A percentile compares a stretch with the other conserved stretches of the same genome.
Conservation (phyloP, 345 rosid genomes). For the Geranium rotundifolium region DNA sequence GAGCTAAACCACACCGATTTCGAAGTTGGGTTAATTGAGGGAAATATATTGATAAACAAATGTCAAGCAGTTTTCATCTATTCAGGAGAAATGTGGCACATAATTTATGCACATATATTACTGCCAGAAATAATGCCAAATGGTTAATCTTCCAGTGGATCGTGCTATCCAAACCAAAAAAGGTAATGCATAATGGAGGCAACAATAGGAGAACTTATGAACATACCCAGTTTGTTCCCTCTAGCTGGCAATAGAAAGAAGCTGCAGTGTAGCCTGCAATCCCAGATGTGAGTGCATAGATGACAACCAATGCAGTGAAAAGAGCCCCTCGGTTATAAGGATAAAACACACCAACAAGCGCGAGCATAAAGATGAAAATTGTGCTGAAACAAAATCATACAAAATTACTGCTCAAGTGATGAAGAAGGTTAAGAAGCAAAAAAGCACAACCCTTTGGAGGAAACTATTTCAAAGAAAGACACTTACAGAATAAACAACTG, state of each 20-base stretch:
- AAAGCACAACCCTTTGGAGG: neutral
- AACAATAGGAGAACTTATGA: too few species aligned
- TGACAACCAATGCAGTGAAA: slow-evolving; percentile 37
- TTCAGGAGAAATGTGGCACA: too few species aligned
- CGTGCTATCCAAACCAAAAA: too few species aligned
- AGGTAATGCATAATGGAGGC: too few species aligned
- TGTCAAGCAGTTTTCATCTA: too few species aligned
- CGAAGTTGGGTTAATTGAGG: too few species aligned
- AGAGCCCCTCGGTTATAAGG: slow-evolving; percentile 43
- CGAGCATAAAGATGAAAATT: slow-evolving; percentile 30
- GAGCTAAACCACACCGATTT: too few species aligned
- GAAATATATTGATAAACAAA: too few species aligned
- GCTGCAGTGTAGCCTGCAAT: slow-evolving; percentile 41
- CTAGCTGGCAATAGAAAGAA: slow-evolving; percentile 37
- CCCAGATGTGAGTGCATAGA: slow-evolving; percentile 44
- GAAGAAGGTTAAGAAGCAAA: neutral
- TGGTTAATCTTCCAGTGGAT: too few species aligned
- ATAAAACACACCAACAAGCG: slow-evolving; percentile 40
- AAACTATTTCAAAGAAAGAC: neutral
- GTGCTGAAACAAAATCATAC: slow-evolving; percentile 18
- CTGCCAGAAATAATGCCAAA: too few species aligned
- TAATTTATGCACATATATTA: too few species aligned
- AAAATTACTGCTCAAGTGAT: neutral
- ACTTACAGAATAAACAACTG: slow-evolving; percentile 42
- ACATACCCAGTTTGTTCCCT: slow-evolving; percentile 42